Evolutionary conservation across 2,329 filamentous ascomycete genomes (phyloP).

Genomic region (Clonostachys solani): DNA sequence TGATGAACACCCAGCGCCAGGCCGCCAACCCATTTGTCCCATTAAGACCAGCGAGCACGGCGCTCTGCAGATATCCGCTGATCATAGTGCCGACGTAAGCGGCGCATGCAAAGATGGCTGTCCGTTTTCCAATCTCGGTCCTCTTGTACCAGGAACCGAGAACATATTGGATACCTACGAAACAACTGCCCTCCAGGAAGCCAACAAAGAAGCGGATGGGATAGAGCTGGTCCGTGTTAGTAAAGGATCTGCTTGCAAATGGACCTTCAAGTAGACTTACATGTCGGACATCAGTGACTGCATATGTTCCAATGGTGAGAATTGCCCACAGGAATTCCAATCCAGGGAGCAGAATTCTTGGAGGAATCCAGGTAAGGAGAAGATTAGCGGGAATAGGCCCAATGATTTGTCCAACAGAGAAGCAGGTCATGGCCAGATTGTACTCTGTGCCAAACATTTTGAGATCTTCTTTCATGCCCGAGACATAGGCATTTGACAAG

Average conservation of each 20-base stretch:
- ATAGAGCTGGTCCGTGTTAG: constrained; percentile 5
- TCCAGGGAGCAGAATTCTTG: constrained; percentile 57
- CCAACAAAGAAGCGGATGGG: constrained; percentile 35
- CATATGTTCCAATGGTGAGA: constrained; percentile 35
- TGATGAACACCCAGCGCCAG: constrained; percentile 20
- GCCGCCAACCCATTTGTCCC: constrained; percentile 35
- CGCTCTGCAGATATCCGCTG: constrained; percentile 47
- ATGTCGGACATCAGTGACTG: too few relatives aligned
- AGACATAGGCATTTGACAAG: constrained; percentile 35
- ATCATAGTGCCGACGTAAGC: constrained; percentile 55
- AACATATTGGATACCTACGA: constrained; percentile 36
- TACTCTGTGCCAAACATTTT: constrained; percentile 28
- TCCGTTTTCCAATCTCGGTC: constrained; percentile 57
- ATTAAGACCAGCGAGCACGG: constrained; percentile 27
- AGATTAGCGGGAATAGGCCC: constrained; percentile 61
- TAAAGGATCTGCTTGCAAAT: too few relatives aligned
- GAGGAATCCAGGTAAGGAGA: constrained; percentile 58
- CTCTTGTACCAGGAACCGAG: constrained; percentile 55
- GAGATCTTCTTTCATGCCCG: constrained; percentile 33
- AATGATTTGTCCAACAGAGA: constrained; percentile 29
- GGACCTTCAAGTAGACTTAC: too few relatives aligned
- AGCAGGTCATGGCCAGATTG: constrained; percentile 28
- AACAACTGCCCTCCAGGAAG: constrained; percentile 29
- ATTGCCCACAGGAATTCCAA: constrained; percentile 44
- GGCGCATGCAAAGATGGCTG: constrained; percentile 58